A percentile compares a stretch with the other conserved stretches of the same genome.
phyloP scores from a whole-genome alignment of 139 green algal species.

The Spirogloea muscicola region DNA sequence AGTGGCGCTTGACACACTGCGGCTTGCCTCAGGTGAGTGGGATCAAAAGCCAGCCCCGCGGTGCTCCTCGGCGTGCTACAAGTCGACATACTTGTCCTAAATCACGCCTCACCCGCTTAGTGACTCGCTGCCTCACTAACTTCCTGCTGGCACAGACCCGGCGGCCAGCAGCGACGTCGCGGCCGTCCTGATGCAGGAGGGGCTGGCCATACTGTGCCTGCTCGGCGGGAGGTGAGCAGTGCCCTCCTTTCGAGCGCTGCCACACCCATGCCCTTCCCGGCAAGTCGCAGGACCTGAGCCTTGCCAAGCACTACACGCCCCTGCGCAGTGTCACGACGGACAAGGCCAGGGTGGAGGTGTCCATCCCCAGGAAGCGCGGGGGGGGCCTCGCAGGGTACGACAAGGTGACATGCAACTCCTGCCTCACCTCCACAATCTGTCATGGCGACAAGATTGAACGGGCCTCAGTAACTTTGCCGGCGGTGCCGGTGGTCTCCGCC shows the following conservation, averaged over 20 bases:
- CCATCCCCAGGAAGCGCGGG: slow-evolving; percentile 83
- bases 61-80: no score
- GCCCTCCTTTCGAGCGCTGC: no score
- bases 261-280: no score
- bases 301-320: no score
- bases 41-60: no score
- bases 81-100: background rate
- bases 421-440: no score
- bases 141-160: slow-evolving; percentile 55
- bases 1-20: slow-evolving; percentile 69
- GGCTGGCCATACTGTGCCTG: slow-evolving; percentile 81
- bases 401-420: no score
- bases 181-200: slow-evolving; percentile 87
- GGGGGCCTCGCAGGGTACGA: slow-evolving; percentile 74
- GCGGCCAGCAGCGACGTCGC: slow-evolving; percentile 80
- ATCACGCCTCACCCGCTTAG: background rate
- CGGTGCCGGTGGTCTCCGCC: no score
- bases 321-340: slow-evolving; percentile 65
- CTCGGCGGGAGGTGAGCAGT: slow-evolving; percentile 67
- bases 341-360: slow-evolving; percentile 75
- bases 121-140: background rate
- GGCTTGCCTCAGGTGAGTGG: no score
- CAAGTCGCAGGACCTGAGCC: no score
- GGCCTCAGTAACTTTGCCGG: no score
- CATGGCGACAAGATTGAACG: no score